Evolutionary conservation across 2,329 filamentous ascomycete genomes (phyloP).

Genomic region (Pyrenophora teres): DNA sequence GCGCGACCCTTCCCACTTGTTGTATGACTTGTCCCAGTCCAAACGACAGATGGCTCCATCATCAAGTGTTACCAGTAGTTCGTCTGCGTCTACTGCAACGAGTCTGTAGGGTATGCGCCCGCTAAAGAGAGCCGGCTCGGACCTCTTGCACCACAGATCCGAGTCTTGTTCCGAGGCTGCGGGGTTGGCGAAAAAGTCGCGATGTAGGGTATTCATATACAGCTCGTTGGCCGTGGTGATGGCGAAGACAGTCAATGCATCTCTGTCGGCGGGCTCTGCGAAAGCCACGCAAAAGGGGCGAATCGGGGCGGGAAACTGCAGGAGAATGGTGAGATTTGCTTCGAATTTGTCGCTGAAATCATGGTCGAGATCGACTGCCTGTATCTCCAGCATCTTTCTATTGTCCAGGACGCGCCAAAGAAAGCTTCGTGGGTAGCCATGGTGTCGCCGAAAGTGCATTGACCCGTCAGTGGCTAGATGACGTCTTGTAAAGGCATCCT

Average conservation of each 20-base stretch:
- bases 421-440: conserved; percentile 79
- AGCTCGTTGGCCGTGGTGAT: conserved; percentile 79
- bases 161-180: conserved; percentile 73
- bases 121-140: conserved; percentile 71
- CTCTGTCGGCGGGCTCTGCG: conserved; percentile 76
- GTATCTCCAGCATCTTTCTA: conserved; percentile 78
- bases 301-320: conserved; percentile 76
- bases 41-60: conserved; percentile 77
- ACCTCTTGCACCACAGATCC: conserved; percentile 77
- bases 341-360: conserved; percentile 66
- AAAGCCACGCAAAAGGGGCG: conserved; percentile 79
- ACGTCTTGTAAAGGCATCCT: conserved; percentile 72
- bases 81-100: conserved; percentile 71
- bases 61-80: conserved; percentile 78
- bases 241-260: conserved; percentile 78
- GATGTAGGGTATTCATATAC: conserved; percentile 80
- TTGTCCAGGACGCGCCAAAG: conserved; percentile 89
- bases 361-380: conserved; percentile 78
- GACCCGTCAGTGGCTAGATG: conserved; percentile 76
- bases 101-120: conserved; percentile 83
- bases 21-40: conserved; percentile 36
- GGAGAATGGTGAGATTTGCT: conserved; percentile 74
- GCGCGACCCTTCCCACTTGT: conserved; percentile 70
- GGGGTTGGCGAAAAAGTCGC: conserved; percentile 77
- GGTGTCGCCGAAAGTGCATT: conserved; percentile 80